Conservation (phyloP, 2,329 filamentous ascomycete species). For the Exophiala xenobiotica region DNA sequence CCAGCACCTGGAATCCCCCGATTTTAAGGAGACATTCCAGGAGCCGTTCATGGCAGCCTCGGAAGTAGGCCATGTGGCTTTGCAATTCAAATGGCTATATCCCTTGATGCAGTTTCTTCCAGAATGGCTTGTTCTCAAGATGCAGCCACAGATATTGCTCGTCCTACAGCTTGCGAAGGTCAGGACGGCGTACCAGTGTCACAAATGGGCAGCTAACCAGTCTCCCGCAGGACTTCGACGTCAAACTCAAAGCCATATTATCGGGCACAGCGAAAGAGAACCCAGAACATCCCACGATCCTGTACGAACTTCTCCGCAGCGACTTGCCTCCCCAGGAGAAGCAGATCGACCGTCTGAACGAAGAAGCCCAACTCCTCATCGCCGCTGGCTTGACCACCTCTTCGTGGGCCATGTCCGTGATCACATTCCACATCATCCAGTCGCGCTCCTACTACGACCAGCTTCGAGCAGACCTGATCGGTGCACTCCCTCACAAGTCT, state of each 20-base stretch:
- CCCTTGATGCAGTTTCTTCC: too few relatives aligned
- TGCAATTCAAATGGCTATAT: neutral
- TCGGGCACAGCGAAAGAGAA: constrained; percentile 12
- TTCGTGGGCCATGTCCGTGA: constrained; percentile 31
- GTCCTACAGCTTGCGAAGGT: too few relatives aligned
- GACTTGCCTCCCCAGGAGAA: constrained; percentile 36
- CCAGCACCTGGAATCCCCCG: neutral
- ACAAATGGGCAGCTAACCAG: too few relatives aligned
- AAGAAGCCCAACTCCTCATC: constrained; percentile 35
- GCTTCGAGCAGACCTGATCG: neutral
- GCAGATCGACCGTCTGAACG: constrained; percentile 33
- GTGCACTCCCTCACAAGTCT: neutral
- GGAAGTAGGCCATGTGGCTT: neutral
- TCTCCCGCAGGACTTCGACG: too few relatives aligned
- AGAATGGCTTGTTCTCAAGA: too few relatives aligned
- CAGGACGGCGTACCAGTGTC: too few relatives aligned
- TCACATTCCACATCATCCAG: constrained; percentile 31
- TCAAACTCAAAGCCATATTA: constrained; percentile 7
- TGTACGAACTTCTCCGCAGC: constrained; percentile 34
- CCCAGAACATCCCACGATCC: constrained; percentile 28
- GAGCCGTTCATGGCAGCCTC: neutral
- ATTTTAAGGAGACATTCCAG: neutral
- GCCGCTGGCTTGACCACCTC: constrained; percentile 37
- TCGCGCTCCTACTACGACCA: neutral
- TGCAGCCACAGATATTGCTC: too few relatives aligned